Conservation (phyloP, 352 stramenopile genomes). For the Pythium dissimile region DNA sequence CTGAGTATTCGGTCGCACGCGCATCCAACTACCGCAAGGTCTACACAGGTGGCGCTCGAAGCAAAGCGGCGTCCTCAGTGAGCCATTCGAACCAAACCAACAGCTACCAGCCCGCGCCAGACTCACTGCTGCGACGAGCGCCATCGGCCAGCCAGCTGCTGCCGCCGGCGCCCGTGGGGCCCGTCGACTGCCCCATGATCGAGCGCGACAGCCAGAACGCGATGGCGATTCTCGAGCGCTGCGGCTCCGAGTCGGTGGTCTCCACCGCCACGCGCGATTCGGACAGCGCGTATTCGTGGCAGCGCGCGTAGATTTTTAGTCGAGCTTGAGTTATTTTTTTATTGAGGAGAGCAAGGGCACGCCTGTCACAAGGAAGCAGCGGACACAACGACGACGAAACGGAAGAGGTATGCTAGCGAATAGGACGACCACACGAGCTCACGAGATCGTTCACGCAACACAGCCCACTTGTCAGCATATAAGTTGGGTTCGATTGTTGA, state of each 20-base stretch:
- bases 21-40: slow-evolving; percentile 1
- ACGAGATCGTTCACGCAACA: too few species aligned
- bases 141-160: background rate
- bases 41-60: background rate
- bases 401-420: too few species aligned
- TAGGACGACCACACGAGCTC: too few species aligned
- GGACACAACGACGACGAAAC: too few species aligned
- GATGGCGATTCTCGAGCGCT: slow-evolving; percentile 32
- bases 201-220: slow-evolving; percentile 30
- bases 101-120: background rate
- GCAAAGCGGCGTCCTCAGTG: slow-evolving; percentile 6
- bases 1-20: background rate
- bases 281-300: slow-evolving; percentile 11
- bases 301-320: background rate
- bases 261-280: slow-evolving; percentile 7
- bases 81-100: background rate
- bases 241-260: slow-evolving; percentile 24
- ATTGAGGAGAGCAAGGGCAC: background rate
- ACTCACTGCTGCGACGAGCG: background rate
- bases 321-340: background rate
- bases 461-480: too few species aligned
- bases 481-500: too few species aligned
- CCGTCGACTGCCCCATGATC: slow-evolving; percentile 41
- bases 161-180: background rate
- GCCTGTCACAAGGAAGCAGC: too few species aligned